phyloP scores from a whole-genome alignment of 2,329 filamentous ascomycete genomes.

The Aspergillus neotritici region DNA sequence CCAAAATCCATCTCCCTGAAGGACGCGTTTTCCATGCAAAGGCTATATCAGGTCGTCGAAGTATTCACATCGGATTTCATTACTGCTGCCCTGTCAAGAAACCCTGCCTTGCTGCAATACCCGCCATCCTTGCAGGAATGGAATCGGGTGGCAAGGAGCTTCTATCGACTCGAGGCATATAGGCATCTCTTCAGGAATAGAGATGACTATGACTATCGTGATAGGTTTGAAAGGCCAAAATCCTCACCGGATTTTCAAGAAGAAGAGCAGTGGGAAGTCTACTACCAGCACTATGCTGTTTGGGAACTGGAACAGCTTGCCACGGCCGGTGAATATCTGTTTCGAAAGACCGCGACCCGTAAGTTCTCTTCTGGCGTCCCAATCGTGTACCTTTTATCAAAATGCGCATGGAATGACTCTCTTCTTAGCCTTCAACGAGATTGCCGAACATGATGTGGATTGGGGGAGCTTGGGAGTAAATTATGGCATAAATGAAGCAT shows the following conservation, averaged over 20 bases:
- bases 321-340: slow-evolving; percentile 4
- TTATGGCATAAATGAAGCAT: no score
- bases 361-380: not conserved
- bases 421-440: no score
- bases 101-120: no score
- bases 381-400: not conserved
- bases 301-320: slow-evolving; percentile 7
- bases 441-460: no score
- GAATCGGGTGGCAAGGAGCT: slow-evolving; percentile 2
- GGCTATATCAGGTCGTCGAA: not conserved
- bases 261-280: not conserved
- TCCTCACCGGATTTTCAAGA: not conserved
- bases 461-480: no score
- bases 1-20: not conserved
- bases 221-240: no score
- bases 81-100: no score
- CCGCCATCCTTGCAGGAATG: slow-evolving; percentile 1
- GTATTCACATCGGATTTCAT: not conserved
- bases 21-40: not conserved
- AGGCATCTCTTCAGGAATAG: slow-evolving; percentile 2
- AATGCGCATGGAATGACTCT: no score
- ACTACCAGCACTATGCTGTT: slow-evolving; percentile 2
- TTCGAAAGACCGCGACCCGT: slow-evolving; percentile 1
- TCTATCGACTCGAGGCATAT: slow-evolving; percentile 7
- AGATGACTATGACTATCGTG: not conserved